Evolutionary conservation across 1,139 yeast species (phyloP), one percentile per base, ranked within the genome.

Genomic region (Sugiyamaella paludigena): DNA sequence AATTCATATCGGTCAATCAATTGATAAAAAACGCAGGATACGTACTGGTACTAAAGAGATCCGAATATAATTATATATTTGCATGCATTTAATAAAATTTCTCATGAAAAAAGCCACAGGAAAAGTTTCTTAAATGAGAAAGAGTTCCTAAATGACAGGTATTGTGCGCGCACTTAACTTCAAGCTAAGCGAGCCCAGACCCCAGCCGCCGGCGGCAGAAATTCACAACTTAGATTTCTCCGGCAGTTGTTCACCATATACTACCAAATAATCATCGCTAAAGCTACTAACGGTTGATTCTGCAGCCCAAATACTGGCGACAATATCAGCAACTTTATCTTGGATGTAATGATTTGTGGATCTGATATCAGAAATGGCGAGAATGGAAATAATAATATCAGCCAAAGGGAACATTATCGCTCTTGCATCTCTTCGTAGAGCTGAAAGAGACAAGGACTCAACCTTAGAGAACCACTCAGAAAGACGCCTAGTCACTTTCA

Each of bases 391-490:
- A 11, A 59, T 38, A 7, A 60, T 48, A 12, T 59, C 57, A 9
- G 60, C 64, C n/a, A 62, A 50, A 26, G 45, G 52, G 32, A 60
- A 49, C 29, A 60, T 53, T 24, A 52, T 39, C 12, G 52, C 47
- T 24, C 66, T 43, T 7, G 61, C 62, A 29, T 49, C 52, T 7
- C 58, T 40, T 13, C 55, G 49, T 16, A 50, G 44, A 4, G 36
- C 52, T 19, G 5, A 19, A 38, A 59, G 36, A n/a, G 49, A 33
- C 30, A 47, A 39, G 13, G 36, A n/a, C 36, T 54, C 50, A 24
- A 56, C 34, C 33, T 44, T 34, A 33, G 42, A 34, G 16, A 40
- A 30, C 58, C 57, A 50, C 38, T 34, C 19, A 3, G 47, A 31
- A 13, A 45, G 43, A 15, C 49, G 34, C 28, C 42, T 41, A 15